Evolutionary conservation across 169 alveolate genomes (phyloP), one percentile per base, ranked within the genome.

Genomic region (Cryptosporidium ubiquitum): DNA sequence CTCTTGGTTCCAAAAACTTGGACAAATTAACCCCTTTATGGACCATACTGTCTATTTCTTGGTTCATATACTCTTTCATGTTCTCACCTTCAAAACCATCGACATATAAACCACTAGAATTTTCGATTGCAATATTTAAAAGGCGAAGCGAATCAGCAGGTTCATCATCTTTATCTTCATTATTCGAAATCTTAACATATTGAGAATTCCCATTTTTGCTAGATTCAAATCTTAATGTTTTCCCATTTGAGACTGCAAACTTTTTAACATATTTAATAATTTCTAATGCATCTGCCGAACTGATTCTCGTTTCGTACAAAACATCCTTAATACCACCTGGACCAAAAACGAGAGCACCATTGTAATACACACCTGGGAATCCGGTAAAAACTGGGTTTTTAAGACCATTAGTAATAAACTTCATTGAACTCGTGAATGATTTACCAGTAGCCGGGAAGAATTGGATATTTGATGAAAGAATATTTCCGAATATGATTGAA

Each of bases 281-380:
- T 20, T 79, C 75, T 3, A 79, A 20, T 61, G 75, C 89, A 44
- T 40, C 39, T 26, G 1, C 52, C 0, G 61, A 16, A 44, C 37
- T 18, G 9, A 79, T 79, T 29, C 89, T 40, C 10, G 64, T 79
- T 6, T 79, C 79, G 39, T 16, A 61, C 14, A 79, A 37, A 7
- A 79, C 47, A 61, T 79, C 89, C 14, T 61, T 79, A 2, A 79
- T 23, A n/a, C 75, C 75, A 14, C 75, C 75, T 4, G 74, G 73
- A 23, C 89, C 75, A 79, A 57, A 40, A 1, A 64, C 75, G 7
- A 79, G 73, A 20, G 89, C 73, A 79, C 89, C 89, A 40, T 79
- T 40, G 68, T 58, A 79, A 61, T 79, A 79, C 20, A 79, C 75
- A 4, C 89, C 89, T 37, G 89, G 75, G 26, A 61, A 79, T 29